Conservation (phyloP, 352 stramenopile genomes). For the Globisporangium camurandrum region DNA sequence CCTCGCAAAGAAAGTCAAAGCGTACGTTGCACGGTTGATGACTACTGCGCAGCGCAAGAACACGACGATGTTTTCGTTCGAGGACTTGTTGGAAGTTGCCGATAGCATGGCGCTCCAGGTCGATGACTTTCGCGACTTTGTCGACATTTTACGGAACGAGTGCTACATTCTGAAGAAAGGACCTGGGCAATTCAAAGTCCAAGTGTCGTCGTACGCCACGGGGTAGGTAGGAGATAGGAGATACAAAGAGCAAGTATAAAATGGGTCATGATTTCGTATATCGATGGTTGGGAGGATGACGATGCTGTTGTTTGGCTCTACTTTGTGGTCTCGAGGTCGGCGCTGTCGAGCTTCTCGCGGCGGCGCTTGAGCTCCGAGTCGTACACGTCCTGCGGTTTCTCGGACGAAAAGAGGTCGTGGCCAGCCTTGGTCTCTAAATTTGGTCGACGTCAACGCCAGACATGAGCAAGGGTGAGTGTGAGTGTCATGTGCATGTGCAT, state of each 20-base stretch:
- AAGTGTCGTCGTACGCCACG: slow-evolving; percentile 48
- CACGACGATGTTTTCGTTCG: slow-evolving; percentile 64
- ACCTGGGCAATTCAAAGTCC: slow-evolving; percentile 68
- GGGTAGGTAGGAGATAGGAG: too few species aligned
- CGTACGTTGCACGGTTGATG: slow-evolving; percentile 75
- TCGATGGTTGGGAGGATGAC: too few species aligned
- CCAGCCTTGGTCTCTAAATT: slow-evolving; percentile 61
- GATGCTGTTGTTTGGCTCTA: too few species aligned
- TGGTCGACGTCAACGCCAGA: too few species aligned
- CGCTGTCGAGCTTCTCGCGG: slow-evolving; percentile 53
- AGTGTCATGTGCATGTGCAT: not conserved
- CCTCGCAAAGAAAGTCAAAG: slow-evolving; percentile 71
- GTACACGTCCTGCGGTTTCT: slow-evolving; percentile 74
- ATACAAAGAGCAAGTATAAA: too few species aligned
- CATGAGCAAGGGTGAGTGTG: too few species aligned
- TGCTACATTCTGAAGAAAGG: slow-evolving; percentile 83
- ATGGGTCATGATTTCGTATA: too few species aligned
- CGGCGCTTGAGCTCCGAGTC: slow-evolving; percentile 60
- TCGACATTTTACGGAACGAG: slow-evolving; percentile 83
- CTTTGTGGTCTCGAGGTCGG: slow-evolving; percentile 16
- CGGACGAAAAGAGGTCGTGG: slow-evolving; percentile 81
- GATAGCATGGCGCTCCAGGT: slow-evolving; percentile 69
- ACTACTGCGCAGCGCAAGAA: slow-evolving; percentile 51
- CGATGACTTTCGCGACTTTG: slow-evolving; percentile 76
- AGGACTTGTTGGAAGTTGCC: slow-evolving; percentile 64